Conservation (phyloP, 306 rosid species). For the Acacia melanoxylon region DNA sequence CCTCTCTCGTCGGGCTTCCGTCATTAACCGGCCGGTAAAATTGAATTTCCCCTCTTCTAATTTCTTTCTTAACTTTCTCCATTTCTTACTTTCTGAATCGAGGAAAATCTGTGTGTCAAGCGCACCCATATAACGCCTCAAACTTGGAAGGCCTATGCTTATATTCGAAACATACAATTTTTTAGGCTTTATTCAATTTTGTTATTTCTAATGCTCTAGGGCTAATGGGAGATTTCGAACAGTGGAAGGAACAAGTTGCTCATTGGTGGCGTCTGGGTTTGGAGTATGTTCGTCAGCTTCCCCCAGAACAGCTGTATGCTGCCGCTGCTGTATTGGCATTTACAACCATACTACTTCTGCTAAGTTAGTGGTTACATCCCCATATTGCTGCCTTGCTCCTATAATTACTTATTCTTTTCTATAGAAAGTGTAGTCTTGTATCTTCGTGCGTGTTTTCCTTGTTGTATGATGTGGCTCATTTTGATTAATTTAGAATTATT, state of each 20-base stretch:
- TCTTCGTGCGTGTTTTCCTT: neutral
- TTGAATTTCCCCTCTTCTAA: neutral
- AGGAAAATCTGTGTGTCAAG: neutral
- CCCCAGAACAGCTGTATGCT: slow-evolving; percentile 60
- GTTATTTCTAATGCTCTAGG: neutral
- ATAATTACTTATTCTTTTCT: neutral
- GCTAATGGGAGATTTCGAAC: slow-evolving; percentile 53
- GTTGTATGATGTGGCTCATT: neutral
- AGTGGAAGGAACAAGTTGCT: slow-evolving; percentile 48
- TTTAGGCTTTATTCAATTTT: neutral
- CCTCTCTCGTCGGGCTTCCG: neutral
- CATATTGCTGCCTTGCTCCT: neutral
- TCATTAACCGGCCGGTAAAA: neutral
- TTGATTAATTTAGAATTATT: neutral
- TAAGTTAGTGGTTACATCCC: slow-evolving; percentile 31
- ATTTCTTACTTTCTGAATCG: neutral
- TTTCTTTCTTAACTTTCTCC: neutral
- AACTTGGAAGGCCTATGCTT: neutral
- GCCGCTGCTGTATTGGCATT: slow-evolving; percentile 51
- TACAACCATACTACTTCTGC: slow-evolving; percentile 51
- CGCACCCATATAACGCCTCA: neutral
- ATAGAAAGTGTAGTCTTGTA: neutral
- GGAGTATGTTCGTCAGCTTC: slow-evolving; percentile 49
- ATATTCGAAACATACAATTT: neutral
- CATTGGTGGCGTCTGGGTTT: slow-evolving; percentile 37